Base-by-base conservation (phyloP, 805 yeast genomes). In the Nakazawaea molendinolei region DNA sequence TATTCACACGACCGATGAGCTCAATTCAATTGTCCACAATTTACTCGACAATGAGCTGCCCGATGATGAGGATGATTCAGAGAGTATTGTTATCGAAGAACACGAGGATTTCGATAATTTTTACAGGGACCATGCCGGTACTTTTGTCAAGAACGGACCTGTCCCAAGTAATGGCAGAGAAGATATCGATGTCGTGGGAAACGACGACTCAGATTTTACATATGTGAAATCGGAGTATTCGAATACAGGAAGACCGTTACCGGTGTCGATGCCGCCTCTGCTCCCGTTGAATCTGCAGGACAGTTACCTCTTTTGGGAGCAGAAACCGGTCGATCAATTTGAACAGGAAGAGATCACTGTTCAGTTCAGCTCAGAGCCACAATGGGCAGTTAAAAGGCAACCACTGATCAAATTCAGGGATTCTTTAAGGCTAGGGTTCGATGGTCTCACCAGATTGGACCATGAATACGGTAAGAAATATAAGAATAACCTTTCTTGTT, bases 401-500 rank as follows among this genome's bases (percentile, higher is more conserved):
- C 71, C 70, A 1, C 68, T 60, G 2, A 40, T 43, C 5, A 60
- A 59, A 36, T 68, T 61, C 36, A 44, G 49, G 16, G 71, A 67
- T 23, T 41, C 31, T 40, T 43, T 54, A 22, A 34, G 28, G 13
- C 44, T 70, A 9, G 38, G 41, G 0, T 47, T 49, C 26, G 41
- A 51, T 2, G 61, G 58, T 2, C 38, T 49, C 3, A 39, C 40
- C 8, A 46, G 41, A 20, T 39, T 63, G 8, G 46, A 45, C 5
- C 40, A 59, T 10, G 54, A 50, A 9, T 42, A 42, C 12, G 55
- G 62, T 2, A 49, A 64, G 33, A 57, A 53, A 41, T 68, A 58
- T 45, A 69, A 69, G 42, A 67, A 67, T 34, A 69, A 69, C 45
- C 39, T 66, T 5, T 38, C 62, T 5, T 48, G 47, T 13, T 48